phyloP scores from a whole-genome alignment of 352 stramenopile genomes.

The Phytophthora pistaciae region DNA sequence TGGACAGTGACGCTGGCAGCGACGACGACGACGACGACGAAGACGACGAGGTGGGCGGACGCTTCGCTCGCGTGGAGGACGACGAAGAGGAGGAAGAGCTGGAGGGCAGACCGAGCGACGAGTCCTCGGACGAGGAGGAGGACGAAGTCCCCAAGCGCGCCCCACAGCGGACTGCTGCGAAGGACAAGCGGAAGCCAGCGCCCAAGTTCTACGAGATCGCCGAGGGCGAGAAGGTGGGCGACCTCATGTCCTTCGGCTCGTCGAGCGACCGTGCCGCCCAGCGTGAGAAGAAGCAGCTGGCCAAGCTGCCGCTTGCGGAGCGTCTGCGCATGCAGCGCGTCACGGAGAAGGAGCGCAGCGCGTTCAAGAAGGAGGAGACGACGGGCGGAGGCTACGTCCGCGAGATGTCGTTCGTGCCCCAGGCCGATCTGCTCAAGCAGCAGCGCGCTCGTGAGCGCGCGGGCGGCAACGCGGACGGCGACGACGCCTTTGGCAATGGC shows the following conservation, averaged over 20 bases:
- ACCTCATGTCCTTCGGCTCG: conserved; percentile 84
- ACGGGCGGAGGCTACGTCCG: conserved; percentile 80
- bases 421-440: conserved; percentile 69
- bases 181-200: conserved; percentile 48
- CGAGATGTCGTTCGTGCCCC: conserved; percentile 83
- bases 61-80: conserved; percentile 80
- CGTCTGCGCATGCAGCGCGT: conserved; percentile 76
- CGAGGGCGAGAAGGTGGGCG: conserved; percentile 81
- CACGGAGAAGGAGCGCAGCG: conserved; percentile 79
- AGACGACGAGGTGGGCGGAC: conserved; percentile 61
- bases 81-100: conserved; percentile 63
- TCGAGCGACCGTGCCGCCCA: conserved; percentile 71
- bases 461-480: conserved; percentile 19
- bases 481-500: conserved; percentile 35
- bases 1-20: conserved; percentile 91
- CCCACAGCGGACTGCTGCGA: conserved; percentile 11
- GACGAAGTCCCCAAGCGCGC: conserved; percentile 19
- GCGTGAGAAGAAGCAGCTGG: conserved; percentile 81
- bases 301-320: conserved; percentile 84
- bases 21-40: conserved; percentile 74
- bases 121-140: conserved; percentile 73
- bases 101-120: conserved; percentile 69
- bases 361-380: conserved; percentile 88
- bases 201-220: conserved; percentile 91
- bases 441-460: conserved; percentile 46